Conservation (phyloP, 257 asterid species). For the Salvia rosmarinus region DNA sequence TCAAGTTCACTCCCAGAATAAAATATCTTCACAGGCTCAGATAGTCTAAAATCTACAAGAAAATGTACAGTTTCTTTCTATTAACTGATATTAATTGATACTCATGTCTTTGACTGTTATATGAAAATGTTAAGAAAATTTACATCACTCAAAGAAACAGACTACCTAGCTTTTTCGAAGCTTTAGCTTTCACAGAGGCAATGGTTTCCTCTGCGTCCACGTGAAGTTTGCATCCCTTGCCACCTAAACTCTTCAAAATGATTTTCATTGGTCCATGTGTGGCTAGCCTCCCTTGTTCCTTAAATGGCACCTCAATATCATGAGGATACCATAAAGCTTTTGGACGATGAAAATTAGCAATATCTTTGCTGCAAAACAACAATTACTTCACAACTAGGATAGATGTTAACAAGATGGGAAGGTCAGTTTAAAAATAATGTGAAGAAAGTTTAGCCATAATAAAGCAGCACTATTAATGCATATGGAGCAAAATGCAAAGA, state of each 20-base stretch:
- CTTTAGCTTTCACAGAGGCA: slow-evolving; percentile 85
- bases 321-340: slow-evolving; percentile 98
- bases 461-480: slow-evolving; percentile 28
- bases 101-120: neutral
- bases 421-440: slow-evolving; percentile 22
- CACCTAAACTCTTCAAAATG: slow-evolving; percentile 96
- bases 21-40: slow-evolving; percentile 87
- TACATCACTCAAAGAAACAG: slow-evolving; percentile 21
- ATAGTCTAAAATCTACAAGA: slow-evolving; percentile 77
- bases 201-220: slow-evolving; percentile 89
- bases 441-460: slow-evolving; percentile 28
- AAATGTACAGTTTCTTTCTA: slow-evolving; percentile 25
- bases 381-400: slow-evolving; percentile 38
- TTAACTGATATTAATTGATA: slow-evolving; percentile 20
- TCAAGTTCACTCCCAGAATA: slow-evolving; percentile 92
- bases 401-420: slow-evolving; percentile 28
- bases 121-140: neutral
- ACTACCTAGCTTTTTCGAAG: slow-evolving; percentile 90
- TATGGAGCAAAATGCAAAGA: slow-evolving; percentile 22
- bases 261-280: slow-evolving; percentile 86
- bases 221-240: slow-evolving; percentile 95
- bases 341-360: slow-evolving; percentile 98
- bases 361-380: slow-evolving; percentile 79
- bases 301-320: slow-evolving; percentile 87
- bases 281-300: slow-evolving; percentile 72